These are phyloP conservation scores for Cystofilobasidium ferigula DNA, from an alignment of 768 basidiomycete species.

Conservation along the genomic window DNA sequence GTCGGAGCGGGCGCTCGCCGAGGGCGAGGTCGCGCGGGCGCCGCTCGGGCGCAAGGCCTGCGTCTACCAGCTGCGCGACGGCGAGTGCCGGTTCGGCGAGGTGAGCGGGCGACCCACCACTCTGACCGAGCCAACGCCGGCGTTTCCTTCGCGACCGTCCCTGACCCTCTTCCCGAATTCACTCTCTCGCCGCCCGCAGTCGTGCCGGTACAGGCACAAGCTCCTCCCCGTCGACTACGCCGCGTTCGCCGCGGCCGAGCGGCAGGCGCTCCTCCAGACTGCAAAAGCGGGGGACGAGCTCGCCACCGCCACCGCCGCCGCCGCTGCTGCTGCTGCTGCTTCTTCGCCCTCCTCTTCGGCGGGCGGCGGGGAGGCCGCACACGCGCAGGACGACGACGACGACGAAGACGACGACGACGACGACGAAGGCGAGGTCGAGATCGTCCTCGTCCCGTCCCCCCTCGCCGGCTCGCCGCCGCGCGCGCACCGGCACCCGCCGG, in stretches of 20 bases:
- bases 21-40: not conserved
- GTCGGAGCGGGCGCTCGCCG: not conserved
- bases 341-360: too few relatives aligned
- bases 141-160: too few relatives aligned
- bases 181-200: too few relatives aligned
- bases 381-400: too few relatives aligned
- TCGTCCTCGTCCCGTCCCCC: not conserved
- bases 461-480: too few relatives aligned
- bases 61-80: not conserved
- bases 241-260: not conserved
- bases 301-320: not conserved
- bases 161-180: too few relatives aligned
- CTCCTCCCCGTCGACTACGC: not conserved
- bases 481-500: too few relatives aligned
- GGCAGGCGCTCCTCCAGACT: not conserved
- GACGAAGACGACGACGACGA: not conserved
- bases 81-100: not conserved
- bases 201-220: not conserved
- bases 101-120: too few relatives aligned
- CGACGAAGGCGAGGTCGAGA: not conserved
- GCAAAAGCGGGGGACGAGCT: not conserved
- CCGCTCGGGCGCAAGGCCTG: conserved; percentile 16
- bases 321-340: too few relatives aligned
- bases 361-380: too few relatives aligned
- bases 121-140: too few relatives aligned